Evolutionary conservation across 73 alveolate genomes (phyloP), one percentile per base, ranked within the genome.

Genomic region (Paramecium sexaurelia): DNA sequence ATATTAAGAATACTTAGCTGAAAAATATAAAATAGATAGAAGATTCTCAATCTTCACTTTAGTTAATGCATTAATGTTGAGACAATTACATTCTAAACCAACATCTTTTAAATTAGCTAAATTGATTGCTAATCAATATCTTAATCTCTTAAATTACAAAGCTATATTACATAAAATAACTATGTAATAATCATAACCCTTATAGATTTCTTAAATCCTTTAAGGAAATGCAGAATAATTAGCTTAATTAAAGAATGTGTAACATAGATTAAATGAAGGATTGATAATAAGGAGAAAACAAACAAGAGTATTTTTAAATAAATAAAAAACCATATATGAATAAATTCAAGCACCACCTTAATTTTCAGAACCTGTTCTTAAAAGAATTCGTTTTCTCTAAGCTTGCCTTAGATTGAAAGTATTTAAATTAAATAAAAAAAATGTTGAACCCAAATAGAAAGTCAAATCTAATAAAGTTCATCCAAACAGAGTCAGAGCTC

Each of bases 71-170:
- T 10, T 45, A 7, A 78, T 78, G 90, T 78, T 78, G 17, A 41
- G 19, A 39, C 1, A 78, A 40, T 33, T 78, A 0, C 90, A 78
- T 78, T 78, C 90, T 9, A 39, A 40, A 22, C 68, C 73, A 19
- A 40, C 61, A 2, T 32, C 90, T 2, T 78, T 78, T 26, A 78
- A 27, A 78, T 78, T 78, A 10, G 68, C 90, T 6, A 78, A 78
- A 40, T 33, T 78, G 33, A 41, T 78, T 20, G 68, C 90, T 8
- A 78, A 37, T 24, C 51, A 78, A 22, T 78, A 78, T 40, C 55
- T 78, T n/a, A 78, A 78, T 78, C 43, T 78, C 19, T 45, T 78
- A 33, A 78, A 78, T 45, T 78, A 78, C 27, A 78, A 78, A 78
- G 90, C 55, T 13, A 36, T 36, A 36, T 15, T 39, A 33, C 87